Conservation (phyloP, 106 monocot species). For the Iris macrosiphon region DNA sequence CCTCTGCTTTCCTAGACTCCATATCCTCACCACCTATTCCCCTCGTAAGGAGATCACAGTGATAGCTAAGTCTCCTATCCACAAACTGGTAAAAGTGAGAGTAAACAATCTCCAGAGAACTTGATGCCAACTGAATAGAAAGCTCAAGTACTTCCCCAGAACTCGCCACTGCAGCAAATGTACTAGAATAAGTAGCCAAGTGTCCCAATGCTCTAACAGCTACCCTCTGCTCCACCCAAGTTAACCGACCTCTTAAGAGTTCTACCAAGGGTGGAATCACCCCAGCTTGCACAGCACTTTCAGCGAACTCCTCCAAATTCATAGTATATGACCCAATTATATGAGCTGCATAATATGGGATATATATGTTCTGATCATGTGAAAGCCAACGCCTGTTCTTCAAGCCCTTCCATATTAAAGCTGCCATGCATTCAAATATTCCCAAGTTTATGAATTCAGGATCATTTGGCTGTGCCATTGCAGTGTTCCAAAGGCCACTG, state of each 20-base stretch:
- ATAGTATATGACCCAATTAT: conserved; percentile 99
- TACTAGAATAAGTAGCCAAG: conserved; percentile 84
- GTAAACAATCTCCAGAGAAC: conserved; percentile 95
- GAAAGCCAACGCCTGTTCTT: conserved; percentile 90
- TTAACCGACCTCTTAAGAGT: conserved; percentile 86
- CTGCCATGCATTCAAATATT: conserved; percentile 96
- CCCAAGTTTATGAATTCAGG: conserved; percentile 95
- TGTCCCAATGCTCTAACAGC: conserved; percentile 95
- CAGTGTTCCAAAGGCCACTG: conserved; percentile 98
- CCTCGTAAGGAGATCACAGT: conserved; percentile 96
- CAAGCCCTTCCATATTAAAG: conserved; percentile 91
- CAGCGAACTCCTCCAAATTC: conserved; percentile 98
- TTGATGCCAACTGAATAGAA: conserved; percentile 78
- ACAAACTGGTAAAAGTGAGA: conserved; percentile 85
- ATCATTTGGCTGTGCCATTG: conserved; percentile 98
- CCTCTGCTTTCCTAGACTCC: conserved; percentile 98
- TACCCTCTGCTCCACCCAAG: conserved; percentile 98
- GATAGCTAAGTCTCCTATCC: conserved; percentile 79
- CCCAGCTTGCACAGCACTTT: conserved; percentile 77
- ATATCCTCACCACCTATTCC: conserved; percentile 98
- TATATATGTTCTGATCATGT: conserved; percentile 95
- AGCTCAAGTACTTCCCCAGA: conserved; percentile 91
- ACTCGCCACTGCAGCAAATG: conserved; percentile 79
- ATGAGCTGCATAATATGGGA: conserved; percentile 98
- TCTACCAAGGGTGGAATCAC: conserved; percentile 92